These are phyloP conservation scores for Blechomonas ayalai DNA, from an alignment of 208 protist genomes.

Conservation along the genomic window DNA sequence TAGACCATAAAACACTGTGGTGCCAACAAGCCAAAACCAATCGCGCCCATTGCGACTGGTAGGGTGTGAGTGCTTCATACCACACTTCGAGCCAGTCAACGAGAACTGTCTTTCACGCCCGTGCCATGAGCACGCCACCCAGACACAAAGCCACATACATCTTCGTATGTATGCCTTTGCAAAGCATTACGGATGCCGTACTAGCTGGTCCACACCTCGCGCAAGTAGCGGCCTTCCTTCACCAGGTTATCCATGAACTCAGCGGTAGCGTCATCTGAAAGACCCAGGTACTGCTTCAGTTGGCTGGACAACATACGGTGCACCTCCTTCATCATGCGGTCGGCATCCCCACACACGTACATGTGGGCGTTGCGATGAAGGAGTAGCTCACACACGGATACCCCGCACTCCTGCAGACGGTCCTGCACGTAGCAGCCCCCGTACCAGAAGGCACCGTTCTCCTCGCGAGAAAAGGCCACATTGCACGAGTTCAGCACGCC, in stretches of 20 bases:
- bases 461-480: constrained; percentile 50
- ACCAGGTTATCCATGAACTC: constrained; percentile 26
- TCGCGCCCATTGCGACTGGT: too few species aligned
- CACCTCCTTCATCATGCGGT: constrained; percentile 59
- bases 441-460: constrained; percentile 49
- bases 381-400: constrained; percentile 26
- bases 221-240: constrained; percentile 23
- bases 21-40: too few species aligned
- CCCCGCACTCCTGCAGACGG: constrained; percentile 24
- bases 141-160: too few species aligned
- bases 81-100: too few species aligned
- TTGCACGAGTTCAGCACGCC: constrained; percentile 25
- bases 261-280: constrained; percentile 4
- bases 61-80: too few species aligned
- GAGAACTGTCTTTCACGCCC: too few species aligned
- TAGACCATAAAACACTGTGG: too few species aligned
- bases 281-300: constrained; percentile 25
- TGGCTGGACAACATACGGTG: constrained; percentile 24
- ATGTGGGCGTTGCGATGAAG: constrained; percentile 31
- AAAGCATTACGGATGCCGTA: too few species aligned
- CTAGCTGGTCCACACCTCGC: constrained; percentile 58
- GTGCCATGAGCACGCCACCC: too few species aligned
- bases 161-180: too few species aligned
- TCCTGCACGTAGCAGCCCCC: constrained; percentile 72
- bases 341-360: constrained; percentile 66